These are phyloP conservation scores for Blumeriella jaapii DNA, from an alignment of 2,329 filamentous ascomycete species.

Conservation along the genomic window DNA sequence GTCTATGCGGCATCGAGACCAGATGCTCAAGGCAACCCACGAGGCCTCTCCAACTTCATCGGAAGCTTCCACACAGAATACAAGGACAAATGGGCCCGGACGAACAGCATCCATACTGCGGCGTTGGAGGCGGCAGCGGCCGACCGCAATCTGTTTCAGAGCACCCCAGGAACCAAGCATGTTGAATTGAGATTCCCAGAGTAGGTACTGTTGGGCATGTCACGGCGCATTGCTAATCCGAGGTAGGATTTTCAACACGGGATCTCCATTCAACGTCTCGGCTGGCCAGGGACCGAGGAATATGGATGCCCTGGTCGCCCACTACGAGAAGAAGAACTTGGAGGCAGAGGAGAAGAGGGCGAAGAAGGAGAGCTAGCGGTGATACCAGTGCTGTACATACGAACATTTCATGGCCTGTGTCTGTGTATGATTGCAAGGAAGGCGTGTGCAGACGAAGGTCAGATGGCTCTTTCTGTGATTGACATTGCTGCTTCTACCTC, in stretches of 20 bases:
- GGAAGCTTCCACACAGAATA: constrained; percentile 44
- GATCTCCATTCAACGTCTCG: constrained; percentile 51
- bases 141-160: constrained; percentile 49
- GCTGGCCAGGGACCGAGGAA: constrained; percentile 47
- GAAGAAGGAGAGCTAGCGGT: constrained; percentile 14
- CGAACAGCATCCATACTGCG: constrained; percentile 48
- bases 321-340: constrained; percentile 47
- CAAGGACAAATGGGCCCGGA: constrained; percentile 39
- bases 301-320: constrained; percentile 46
- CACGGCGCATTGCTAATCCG: constrained; percentile 2
- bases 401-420: neutral
- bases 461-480: neutral
- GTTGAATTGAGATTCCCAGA: constrained; percentile 50
- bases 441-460: neutral
- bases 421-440: neutral
- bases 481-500: too few relatives aligned
- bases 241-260: constrained; percentile 49
- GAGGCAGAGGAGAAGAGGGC: constrained; percentile 46
- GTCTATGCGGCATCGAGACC: constrained; percentile 34
- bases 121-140: constrained; percentile 51
- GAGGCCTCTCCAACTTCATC: constrained; percentile 38
- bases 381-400: constrained; percentile 18
- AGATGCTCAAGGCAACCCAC: constrained; percentile 28
- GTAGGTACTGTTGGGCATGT: constrained; percentile 35
- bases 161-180: constrained; percentile 31